Base-by-base conservation (phyloP, 1,284 basidiomycete genomes). In the Naganishia liquefaciens region DNA sequence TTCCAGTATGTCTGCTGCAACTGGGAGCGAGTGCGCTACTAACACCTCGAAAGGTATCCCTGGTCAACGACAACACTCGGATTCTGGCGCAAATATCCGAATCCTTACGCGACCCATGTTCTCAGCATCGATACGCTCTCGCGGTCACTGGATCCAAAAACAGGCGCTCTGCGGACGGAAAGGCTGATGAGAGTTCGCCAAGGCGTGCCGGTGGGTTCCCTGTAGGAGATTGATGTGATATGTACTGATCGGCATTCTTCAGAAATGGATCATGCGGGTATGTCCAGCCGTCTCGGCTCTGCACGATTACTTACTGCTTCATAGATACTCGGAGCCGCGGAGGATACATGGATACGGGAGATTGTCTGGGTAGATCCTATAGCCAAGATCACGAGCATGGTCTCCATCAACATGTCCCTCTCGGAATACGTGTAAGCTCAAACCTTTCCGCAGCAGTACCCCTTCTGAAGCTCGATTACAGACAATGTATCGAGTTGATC, bases 31-130 rank as follows among this genome's bases (percentile, higher is more conserved):
- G 5, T 30, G 19, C 30, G 9, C 33, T 28, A 5, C 37, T 30
- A 6, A 25, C 40, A n/a, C 50, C 5, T n/a, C 33, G 28, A 23
- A 51, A 67, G 66, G 23, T 63, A 65, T 33, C 62, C 67, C 30
- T 68, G 67, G 67, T 39, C 63, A 49, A 68, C 67, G 1, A 68
- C 67, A 25, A 65, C 63, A 27, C 51, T 61, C 19, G 67, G 67
- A 71, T 89, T 94, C 82, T 91, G 90, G 87, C 88, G 90, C 72
- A 97, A 97, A 82, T 97, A 97, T 78, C 93, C 93, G 53, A 96
- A 96, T 76, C 89, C 91, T 52, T 88, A 89, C 73, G 92, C 93
- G 74, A 86, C 89, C 9, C 93, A 97, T 78, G 94, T 97, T 70
- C 83, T 91, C 70, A 90, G 89, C 68, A 86, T 97, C 72, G 93